phyloP scores from a whole-genome alignment of 1,139 yeast species.

The Hansenula sp. region DNA sequence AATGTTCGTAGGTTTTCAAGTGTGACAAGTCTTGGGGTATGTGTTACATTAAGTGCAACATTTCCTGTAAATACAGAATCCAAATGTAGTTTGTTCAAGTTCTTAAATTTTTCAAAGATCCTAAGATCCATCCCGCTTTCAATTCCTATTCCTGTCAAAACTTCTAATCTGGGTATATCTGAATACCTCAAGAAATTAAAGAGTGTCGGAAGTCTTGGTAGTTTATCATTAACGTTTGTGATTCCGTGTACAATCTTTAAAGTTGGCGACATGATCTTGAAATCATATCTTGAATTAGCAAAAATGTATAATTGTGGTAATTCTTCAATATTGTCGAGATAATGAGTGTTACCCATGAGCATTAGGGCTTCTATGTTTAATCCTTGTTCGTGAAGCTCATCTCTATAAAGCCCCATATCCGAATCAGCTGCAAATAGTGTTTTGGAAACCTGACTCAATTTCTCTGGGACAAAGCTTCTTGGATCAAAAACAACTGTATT shows the following conservation, averaged over 20 bases:
- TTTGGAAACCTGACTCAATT: not conserved
- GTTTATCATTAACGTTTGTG: slow-evolving; percentile 1
- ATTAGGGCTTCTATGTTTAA: not conserved
- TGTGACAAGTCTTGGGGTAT: not conserved
- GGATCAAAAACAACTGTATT: not conserved
- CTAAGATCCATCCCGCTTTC: slow-evolving; percentile 1
- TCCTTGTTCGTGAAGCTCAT: not conserved
- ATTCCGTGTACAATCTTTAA: not conserved
- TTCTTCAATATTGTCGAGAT: not conserved
- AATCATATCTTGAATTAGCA: not conserved
- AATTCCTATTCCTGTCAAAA: not conserved
- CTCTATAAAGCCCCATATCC: not conserved
- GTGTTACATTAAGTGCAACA: not conserved
- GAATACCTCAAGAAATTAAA: slow-evolving; percentile 1
- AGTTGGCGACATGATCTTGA: not conserved
- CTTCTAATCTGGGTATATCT: not conserved
- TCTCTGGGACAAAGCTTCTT: not conserved
- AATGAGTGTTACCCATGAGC: not conserved
- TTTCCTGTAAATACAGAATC: slow-evolving; percentile 1
- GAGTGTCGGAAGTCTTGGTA: not conserved
- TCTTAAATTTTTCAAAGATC: not conserved
- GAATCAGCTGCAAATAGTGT: not conserved
- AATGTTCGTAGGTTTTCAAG: not conserved
- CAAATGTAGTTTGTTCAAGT: not conserved
- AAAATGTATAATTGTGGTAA: not conserved